Conservation (phyloP, 306 rosid species). For the Cyamopsis tetragonoloba region DNA sequence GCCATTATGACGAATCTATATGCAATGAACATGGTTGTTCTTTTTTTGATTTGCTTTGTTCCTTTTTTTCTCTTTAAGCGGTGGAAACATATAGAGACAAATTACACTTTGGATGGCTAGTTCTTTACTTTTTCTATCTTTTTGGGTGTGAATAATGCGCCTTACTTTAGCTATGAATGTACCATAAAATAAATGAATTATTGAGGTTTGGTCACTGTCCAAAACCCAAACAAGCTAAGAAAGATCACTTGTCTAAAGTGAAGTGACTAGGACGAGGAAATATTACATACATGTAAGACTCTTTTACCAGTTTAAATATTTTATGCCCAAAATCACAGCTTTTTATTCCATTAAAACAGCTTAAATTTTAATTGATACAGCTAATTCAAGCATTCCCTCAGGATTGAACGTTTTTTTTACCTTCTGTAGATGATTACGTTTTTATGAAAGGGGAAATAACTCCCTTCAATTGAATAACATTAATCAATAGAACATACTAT, state of each 20-base stretch:
- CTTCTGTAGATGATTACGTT: too few relatives aligned
- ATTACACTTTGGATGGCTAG: background rate
- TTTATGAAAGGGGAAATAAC: too few relatives aligned
- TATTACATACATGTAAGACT: background rate
- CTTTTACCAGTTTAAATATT: background rate
- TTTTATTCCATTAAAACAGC: too few relatives aligned
- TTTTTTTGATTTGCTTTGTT: background rate
- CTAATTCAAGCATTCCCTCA: too few relatives aligned
- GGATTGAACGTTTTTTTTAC: too few relatives aligned
- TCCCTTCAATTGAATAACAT: too few relatives aligned
- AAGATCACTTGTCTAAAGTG: slow-evolving; percentile 15
- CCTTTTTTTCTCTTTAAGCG: background rate
- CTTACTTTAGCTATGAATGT: background rate
- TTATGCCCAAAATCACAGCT: too few relatives aligned
- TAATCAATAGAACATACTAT: too few relatives aligned
- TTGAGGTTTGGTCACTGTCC: background rate
- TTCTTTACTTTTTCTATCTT: background rate
- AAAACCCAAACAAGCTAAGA: background rate
- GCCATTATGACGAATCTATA: background rate
- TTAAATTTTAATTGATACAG: too few relatives aligned
- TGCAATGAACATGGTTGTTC: background rate
- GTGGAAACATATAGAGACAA: background rate
- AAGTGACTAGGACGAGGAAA: background rate
- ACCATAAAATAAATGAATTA: background rate
- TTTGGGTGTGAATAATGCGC: background rate